Conservation (phyloP, 2,329 filamentous ascomycete genomes). For the Whalleya microplaca region DNA sequence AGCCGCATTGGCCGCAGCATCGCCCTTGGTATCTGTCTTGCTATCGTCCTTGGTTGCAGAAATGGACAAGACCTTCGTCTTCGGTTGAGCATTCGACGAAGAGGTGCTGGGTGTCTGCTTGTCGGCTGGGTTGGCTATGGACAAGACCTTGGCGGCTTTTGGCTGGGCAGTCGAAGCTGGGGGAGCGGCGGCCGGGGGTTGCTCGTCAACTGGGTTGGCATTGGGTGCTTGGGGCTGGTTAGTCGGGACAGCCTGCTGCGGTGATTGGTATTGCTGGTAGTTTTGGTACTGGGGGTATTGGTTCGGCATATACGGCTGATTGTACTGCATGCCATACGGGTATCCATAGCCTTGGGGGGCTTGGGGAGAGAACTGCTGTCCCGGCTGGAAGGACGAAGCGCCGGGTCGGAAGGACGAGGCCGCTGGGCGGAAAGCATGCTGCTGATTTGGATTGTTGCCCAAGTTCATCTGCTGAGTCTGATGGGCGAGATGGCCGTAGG, state of each 20-base stretch:
- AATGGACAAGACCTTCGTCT: conserved; percentile 45
- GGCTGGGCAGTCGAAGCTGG: conserved; percentile 45
- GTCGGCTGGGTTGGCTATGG: conserved; percentile 65
- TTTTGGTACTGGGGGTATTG: conserved; percentile 59
- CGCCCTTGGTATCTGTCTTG: conserved; percentile 68
- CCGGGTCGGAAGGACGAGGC: conserved; percentile 66
- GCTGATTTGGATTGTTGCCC: conserved; percentile 51
- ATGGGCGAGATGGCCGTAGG: conserved; percentile 63
- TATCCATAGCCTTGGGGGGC: conserved; percentile 71
- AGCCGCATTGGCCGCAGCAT: conserved; percentile 66
- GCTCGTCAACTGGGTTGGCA: conserved; percentile 62
- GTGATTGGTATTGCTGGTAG: conserved; percentile 55
- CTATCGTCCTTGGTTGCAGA: conserved; percentile 41
- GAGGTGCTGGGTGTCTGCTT: conserved; percentile 59
- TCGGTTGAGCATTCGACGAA: conserved; percentile 53
- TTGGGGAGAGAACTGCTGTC: conserved; percentile 66
- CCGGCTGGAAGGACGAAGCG: conserved; percentile 73
- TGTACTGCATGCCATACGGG: conserved; percentile 60
- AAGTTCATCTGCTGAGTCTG: conserved; percentile 79
- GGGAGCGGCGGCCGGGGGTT: conserved; percentile 45
- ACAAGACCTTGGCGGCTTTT: conserved; percentile 74
- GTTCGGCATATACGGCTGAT: conserved; percentile 54
- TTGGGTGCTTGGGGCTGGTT: conserved; percentile 41
- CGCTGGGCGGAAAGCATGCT: conserved; percentile 36
- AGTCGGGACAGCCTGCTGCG: conserved; percentile 52